phyloP scores from a whole-genome alignment of 2,329 filamentous ascomycete genomes.

The Karstenula rhodostoma region DNA sequence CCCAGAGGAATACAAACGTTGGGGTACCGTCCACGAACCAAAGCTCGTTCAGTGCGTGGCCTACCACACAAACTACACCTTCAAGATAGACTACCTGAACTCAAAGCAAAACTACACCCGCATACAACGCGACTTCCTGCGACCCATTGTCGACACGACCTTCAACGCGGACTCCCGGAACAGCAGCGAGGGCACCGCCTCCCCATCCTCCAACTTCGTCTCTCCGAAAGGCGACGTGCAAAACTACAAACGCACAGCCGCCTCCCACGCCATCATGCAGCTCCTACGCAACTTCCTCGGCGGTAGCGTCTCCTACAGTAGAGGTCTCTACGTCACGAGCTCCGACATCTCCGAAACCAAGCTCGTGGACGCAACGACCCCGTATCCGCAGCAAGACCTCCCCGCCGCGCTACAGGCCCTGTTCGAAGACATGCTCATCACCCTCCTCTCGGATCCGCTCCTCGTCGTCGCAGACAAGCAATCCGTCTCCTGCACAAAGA shows the following conservation, averaged over 20 bases:
- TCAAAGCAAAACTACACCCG: conserved; percentile 32
- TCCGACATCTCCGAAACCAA: conserved; percentile 47
- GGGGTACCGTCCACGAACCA: conserved; percentile 42
- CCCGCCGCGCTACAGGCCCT: conserved; percentile 39
- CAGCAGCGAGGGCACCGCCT: conserved; percentile 23
- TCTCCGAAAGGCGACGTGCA: conserved; percentile 30
- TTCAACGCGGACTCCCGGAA: conserved; percentile 24
- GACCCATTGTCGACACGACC: conserved; percentile 41
- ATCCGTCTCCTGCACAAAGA: conserved; percentile 38
- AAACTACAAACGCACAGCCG: conserved; percentile 42
- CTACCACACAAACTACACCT: conserved; percentile 48
- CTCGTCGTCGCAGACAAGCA: conserved; percentile 36
- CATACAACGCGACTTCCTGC: conserved; percentile 38
- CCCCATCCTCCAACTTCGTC: conserved; percentile 33
- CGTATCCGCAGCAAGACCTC: conserved; percentile 40
- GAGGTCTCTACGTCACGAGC: conserved; percentile 37
- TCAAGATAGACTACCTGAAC: conserved; percentile 41
- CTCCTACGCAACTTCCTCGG: conserved; percentile 47
- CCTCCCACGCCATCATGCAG: conserved; percentile 44
- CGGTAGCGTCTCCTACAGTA: conserved; percentile 37
- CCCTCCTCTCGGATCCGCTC: conserved; percentile 44
- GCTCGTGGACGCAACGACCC: conserved; percentile 38
- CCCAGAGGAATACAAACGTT: conserved; percentile 36
- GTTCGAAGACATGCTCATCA: conserved; percentile 50
- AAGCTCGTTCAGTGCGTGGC: conserved; percentile 48